phyloP scores from a whole-genome alignment of 495 filamentous ascomycete genomes.

The Beverwykella pulmonaria region DNA sequence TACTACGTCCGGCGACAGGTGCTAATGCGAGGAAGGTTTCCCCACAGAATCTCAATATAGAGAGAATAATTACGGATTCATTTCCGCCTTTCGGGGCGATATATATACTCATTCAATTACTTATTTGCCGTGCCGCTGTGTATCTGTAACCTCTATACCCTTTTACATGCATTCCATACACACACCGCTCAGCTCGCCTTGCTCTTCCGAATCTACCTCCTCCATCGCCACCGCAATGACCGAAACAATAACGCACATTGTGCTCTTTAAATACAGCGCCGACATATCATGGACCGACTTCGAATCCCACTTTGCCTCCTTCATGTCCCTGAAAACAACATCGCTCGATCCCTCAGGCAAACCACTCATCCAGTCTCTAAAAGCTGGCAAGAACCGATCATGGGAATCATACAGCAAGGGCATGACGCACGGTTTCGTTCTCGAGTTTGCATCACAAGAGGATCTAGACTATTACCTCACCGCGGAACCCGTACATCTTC shows the following conservation, averaged over 20 bases:
- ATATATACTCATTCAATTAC: too few relatives aligned
- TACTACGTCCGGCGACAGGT: too few relatives aligned
- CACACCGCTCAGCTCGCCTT: not conserved
- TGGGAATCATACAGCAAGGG: slow-evolving; percentile 37
- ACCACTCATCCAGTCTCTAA: slow-evolving; percentile 30
- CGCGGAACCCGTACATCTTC: slow-evolving; percentile 30
- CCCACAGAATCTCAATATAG: too few relatives aligned
- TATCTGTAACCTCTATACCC: too few relatives aligned
- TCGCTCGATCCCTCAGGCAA: slow-evolving; percentile 32
- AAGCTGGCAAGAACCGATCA: slow-evolving; percentile 36
- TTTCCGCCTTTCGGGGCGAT: too few relatives aligned
- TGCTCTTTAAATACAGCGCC: slow-evolving; percentile 35
- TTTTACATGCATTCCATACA: too few relatives aligned
- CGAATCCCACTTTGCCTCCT: slow-evolving; percentile 30
- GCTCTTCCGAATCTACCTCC: not conserved
- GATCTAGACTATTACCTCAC: slow-evolving; percentile 41
- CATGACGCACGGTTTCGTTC: slow-evolving; percentile 39
- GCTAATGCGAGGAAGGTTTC: too few relatives aligned
- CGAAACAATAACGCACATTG: slow-evolving; percentile 34
- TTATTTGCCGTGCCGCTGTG: too few relatives aligned
- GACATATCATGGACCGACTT: slow-evolving; percentile 30
- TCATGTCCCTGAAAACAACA: slow-evolving; percentile 19
- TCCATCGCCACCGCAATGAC: slow-evolving; percentile 1
- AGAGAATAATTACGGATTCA: too few relatives aligned
- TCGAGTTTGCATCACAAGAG: slow-evolving; percentile 37